A percentile compares a stretch with the other conserved stretches of the same genome.
These are phyloP conservation scores for Geotrichum phurueaensis DNA, from an alignment of 1,139 yeast species.

Conservation along the genomic window DNA sequence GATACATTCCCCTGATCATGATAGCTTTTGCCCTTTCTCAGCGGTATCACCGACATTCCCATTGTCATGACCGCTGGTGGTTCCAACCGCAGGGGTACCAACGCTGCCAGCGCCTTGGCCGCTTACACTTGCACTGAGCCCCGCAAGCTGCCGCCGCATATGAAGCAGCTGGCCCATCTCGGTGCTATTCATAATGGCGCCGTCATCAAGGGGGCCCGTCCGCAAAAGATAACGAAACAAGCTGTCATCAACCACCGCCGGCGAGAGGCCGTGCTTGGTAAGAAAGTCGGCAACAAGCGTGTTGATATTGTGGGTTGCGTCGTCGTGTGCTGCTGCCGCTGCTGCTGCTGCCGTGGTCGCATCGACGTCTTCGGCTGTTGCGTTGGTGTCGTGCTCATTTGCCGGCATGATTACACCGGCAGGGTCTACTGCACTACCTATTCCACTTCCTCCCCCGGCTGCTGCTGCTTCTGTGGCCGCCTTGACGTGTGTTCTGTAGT, in stretches of 20 bases:
- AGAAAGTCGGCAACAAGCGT: background rate
- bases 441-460: background rate
- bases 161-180: background rate
- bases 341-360: background rate
- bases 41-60: background rate
- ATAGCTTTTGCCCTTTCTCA: background rate
- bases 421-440: background rate
- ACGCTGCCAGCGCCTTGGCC: background rate
- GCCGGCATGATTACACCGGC: background rate
- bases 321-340: background rate
- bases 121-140: background rate
- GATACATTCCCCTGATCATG: background rate
- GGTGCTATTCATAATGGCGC: background rate
- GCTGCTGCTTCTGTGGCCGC: background rate
- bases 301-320: background rate
- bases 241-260: constrained; percentile 2
- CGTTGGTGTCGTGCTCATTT: background rate
- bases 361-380: background rate
- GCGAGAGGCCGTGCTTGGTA: background rate
- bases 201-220: background rate
- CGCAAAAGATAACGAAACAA: background rate
- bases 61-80: background rate
- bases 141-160: background rate
- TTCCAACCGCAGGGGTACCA: background rate
- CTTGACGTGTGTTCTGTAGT: constrained; percentile 1